Conservation (phyloP, 2,329 filamentous ascomycete species). For the Ophiostoma sp. region DNA sequence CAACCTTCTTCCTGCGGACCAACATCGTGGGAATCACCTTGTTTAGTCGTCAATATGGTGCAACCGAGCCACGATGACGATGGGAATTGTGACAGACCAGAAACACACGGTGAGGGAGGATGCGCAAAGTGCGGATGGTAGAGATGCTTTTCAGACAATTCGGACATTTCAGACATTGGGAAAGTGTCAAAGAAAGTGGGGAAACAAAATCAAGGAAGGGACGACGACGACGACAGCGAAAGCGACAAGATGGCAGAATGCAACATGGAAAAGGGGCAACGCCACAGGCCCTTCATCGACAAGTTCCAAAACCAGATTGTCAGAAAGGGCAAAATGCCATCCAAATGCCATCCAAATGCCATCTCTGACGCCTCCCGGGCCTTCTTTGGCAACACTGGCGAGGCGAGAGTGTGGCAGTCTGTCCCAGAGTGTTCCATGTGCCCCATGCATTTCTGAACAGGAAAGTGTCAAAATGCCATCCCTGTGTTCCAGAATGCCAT, state of each 20-base stretch:
- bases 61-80: background rate
- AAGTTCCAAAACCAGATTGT: constrained; percentile 14
- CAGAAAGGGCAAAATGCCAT: constrained; percentile 1
- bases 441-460: constrained; percentile 14
- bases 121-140: background rate
- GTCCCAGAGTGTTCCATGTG: background rate
- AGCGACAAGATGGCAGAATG: background rate
- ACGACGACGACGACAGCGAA: background rate
- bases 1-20: background rate
- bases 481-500: constrained; percentile 24
- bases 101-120: background rate
- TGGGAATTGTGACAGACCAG: background rate
- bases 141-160: background rate
- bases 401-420: background rate
- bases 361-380: background rate
- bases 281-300: background rate
- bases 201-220: background rate
- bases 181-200: background rate
- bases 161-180: background rate
- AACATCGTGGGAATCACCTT: background rate
- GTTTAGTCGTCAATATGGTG: background rate
- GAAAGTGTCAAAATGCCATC: constrained; percentile 22
- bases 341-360: background rate
- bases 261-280: background rate
- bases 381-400: constrained; percentile 11